A percentile compares a stretch with the other conserved stretches of the same genome.
These are phyloP conservation scores for Candida sp. DNA, from an alignment of 1,139 yeast genomes.

Conservation along the genomic window DNA sequence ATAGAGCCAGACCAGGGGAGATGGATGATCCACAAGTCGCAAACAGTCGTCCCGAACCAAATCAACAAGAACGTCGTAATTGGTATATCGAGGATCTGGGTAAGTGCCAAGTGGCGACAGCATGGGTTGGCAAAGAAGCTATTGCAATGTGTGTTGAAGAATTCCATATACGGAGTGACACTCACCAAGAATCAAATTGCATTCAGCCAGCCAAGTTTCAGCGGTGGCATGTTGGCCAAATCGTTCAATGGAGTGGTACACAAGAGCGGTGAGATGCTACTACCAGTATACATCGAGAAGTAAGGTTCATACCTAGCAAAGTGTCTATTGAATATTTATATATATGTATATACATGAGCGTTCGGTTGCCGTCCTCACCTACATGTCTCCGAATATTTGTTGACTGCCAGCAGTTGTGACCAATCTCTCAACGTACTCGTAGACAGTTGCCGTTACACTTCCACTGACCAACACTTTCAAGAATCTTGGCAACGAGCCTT, in stretches of 20 bases:
- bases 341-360: too few species aligned
- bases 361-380: too few species aligned
- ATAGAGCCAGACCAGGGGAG: constrained; percentile 29
- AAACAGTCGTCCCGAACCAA: constrained; percentile 39
- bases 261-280: constrained; percentile 49
- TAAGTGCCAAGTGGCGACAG: constrained; percentile 58
- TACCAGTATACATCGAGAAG: constrained; percentile 54
- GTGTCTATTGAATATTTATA: background rate
- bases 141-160: constrained; percentile 40
- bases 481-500: constrained; percentile 82
- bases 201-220: constrained; percentile 74
- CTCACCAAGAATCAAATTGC: constrained; percentile 50
- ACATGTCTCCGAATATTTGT: constrained; percentile 41
- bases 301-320: background rate
- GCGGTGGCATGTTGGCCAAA: constrained; percentile 61
- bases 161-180: constrained; percentile 56
- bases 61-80: constrained; percentile 29
- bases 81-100: constrained; percentile 73
- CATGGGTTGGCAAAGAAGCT: constrained; percentile 50
- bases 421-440: constrained; percentile 59
- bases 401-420: constrained; percentile 53
- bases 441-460: constrained; percentile 74
- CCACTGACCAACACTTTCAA: constrained; percentile 82
- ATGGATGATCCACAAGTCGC: constrained; percentile 54
- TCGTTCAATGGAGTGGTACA: constrained; percentile 54